phyloP scores from a whole-genome alignment of 768 basidiomycete species.

The Sarcomyxa edulis region DNA sequence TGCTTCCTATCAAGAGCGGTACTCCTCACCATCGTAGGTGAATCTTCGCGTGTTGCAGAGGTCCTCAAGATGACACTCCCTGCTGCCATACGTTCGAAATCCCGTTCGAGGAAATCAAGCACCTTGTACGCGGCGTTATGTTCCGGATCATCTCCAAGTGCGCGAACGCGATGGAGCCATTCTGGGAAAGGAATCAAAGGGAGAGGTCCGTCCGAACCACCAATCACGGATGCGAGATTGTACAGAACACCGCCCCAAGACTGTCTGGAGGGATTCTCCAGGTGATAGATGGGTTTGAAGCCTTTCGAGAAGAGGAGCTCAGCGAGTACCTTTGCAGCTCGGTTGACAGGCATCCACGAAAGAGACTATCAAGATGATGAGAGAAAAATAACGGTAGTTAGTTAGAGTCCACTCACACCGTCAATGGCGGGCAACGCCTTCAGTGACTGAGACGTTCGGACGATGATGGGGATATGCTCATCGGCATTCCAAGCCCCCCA shows the following conservation, averaged over 20 bases:
- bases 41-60: slow-evolving; percentile 19
- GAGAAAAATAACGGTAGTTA: neutral
- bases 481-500: slow-evolving; percentile 31
- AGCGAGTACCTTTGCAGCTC: slow-evolving; percentile 20
- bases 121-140: slow-evolving; percentile 22
- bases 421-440: slow-evolving; percentile 21
- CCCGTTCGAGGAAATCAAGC: slow-evolving; percentile 24
- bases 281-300: slow-evolving; percentile 25
- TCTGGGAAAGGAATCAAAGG: slow-evolving; percentile 19
- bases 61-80: slow-evolving; percentile 25
- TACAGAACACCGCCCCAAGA: slow-evolving; percentile 25
- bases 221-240: slow-evolving; percentile 19
- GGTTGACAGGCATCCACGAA: slow-evolving; percentile 31
- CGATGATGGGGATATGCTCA: slow-evolving; percentile 30
- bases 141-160: slow-evolving; percentile 19
- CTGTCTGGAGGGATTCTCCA: slow-evolving; percentile 32
- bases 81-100: slow-evolving; percentile 25
- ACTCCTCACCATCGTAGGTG: slow-evolving; percentile 23
- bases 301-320: slow-evolving; percentile 26
- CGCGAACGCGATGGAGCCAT: slow-evolving; percentile 23
- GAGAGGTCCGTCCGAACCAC: slow-evolving; percentile 12
- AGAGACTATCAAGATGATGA: slow-evolving; percentile 17
- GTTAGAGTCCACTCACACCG: slow-evolving; percentile 21
- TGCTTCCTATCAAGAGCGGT: slow-evolving; percentile 23
- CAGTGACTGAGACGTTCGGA: slow-evolving; percentile 22